Evolutionary conservation across 129 eudicot species (phyloP).

Genomic region (Centrapalus pauciflorus): DNA sequence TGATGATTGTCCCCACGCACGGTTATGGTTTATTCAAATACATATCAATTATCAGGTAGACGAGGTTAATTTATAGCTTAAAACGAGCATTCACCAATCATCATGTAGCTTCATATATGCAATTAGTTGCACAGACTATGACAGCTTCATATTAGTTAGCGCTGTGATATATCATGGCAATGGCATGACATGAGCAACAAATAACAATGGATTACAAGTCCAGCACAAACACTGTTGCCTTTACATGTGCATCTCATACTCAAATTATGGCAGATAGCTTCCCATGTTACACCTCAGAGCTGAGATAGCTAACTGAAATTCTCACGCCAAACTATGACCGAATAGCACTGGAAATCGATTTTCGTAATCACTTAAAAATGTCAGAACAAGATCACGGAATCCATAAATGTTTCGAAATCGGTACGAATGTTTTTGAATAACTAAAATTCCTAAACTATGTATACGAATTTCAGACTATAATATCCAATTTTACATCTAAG

Average conservation of each 20-base stretch:
- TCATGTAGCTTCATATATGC: not conserved
- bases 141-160: not conserved
- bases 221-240: not conserved
- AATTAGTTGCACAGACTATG: not conserved
- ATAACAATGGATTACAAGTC: conserved; percentile 3
- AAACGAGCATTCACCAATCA: not conserved
- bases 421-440: not conserved
- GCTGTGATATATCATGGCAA: not conserved
- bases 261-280: no score
- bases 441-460: not conserved
- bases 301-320: not conserved
- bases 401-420: not conserved
- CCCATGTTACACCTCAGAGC: no score
- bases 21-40: not conserved
- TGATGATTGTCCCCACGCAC: not conserved
- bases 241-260: not conserved
- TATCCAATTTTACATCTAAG: not conserved
- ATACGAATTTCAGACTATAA: not conserved
- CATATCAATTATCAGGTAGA: not conserved
- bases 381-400: not conserved
- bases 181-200: conserved; percentile 7
- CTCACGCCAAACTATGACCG: not conserved
- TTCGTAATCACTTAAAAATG: not conserved
- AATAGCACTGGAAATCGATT: not conserved
- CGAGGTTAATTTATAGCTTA: not conserved